Base-by-base conservation (phyloP, 179 eudicot genomes). In the Vitellaria paradoxa region DNA sequence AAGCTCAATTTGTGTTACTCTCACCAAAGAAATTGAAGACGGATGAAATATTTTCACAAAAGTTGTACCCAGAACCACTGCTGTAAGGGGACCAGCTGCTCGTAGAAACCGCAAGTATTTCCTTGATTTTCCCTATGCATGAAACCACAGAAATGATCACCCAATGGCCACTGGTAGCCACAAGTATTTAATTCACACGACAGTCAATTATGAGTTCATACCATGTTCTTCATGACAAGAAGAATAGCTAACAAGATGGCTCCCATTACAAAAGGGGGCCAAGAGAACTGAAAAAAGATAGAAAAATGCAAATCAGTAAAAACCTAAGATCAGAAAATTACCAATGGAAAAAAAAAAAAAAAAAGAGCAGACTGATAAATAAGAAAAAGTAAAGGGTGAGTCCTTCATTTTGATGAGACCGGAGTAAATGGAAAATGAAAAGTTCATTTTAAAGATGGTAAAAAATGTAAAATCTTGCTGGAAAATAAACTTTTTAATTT, bases 61-160 rank as follows among this genome's bases (percentile, higher is more conserved):
- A 62, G 85, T 75, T 80, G 97, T 96, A 77, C 99, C 96, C 88
- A 96, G 76, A 83, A 91, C 91, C 73, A 96, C 93, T 81, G 98
- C 97, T 23, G 99, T 89, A 78, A 96, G 88, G 75, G 99, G 99
- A 67, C 99, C 99, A 77, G 94, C 89, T 74, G 99, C 99, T 84
- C 94, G 90, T 21, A 96, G 75, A 62, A 93, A 84, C 71, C 94
- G 88, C 86, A 96, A 82, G 72, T 79, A 82, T 79, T 96, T 96
- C 70, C 82, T 88, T 42, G 97, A 66, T 87, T 92, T 93, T 56
- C 99, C 99, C 99, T 96, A 72, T 60, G 81, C 46, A 76, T 45
- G 67, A 70, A 72, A 64, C 76, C 81, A 79, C 53, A 72, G 76
- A 71, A 24, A n/a, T 11, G 66, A 65, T 68, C 65, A 79, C 37